Percentiles rank a stretch among this genome's conserved stretches.
Evolutionary conservation across 345 rosid genomes (phyloP).

Genomic region (Boechera retrofracta): DNA sequence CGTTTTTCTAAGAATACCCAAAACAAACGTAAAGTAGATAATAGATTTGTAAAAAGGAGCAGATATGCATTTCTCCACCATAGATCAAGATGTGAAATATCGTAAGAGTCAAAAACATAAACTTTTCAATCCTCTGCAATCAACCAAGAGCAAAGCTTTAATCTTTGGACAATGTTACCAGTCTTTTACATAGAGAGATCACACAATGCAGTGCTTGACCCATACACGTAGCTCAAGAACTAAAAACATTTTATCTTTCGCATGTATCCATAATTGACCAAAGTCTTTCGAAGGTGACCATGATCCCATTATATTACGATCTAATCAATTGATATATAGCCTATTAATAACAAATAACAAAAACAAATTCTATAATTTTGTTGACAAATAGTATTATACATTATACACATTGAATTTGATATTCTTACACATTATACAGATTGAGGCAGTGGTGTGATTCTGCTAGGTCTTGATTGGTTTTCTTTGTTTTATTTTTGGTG

Average conservation of each 20-base stretch:
- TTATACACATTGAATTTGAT: too few relatives aligned
- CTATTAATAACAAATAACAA: too few relatives aligned
- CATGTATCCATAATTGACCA: too few relatives aligned
- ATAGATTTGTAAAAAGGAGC: background rate
- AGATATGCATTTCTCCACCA: background rate
- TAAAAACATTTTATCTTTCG: too few relatives aligned
- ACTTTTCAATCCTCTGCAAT: constrained; percentile 4
- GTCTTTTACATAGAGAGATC: constrained; percentile 6
- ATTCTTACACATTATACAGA: constrained; percentile 21
- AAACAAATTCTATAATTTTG: too few relatives aligned
- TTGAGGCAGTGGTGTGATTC: constrained; percentile 26
- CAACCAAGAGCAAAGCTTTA: constrained; percentile 6
- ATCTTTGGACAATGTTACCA: background rate
- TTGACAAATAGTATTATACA: too few relatives aligned
- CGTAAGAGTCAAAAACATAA: background rate
- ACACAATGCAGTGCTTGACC: background rate
- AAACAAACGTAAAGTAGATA: background rate
- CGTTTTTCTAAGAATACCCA: background rate
- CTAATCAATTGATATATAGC: too few relatives aligned
- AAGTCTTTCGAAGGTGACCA: too few relatives aligned
- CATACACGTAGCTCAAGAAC: background rate
- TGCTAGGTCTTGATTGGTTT: constrained; percentile 22
- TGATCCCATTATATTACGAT: too few relatives aligned
- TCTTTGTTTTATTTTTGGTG: background rate
- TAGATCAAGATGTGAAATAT: background rate